A percentile compares a stretch with the other conserved stretches of the same genome.
phyloP scores from a whole-genome alignment of 305 asterid genomes.

The Coffea humblotiana region DNA sequence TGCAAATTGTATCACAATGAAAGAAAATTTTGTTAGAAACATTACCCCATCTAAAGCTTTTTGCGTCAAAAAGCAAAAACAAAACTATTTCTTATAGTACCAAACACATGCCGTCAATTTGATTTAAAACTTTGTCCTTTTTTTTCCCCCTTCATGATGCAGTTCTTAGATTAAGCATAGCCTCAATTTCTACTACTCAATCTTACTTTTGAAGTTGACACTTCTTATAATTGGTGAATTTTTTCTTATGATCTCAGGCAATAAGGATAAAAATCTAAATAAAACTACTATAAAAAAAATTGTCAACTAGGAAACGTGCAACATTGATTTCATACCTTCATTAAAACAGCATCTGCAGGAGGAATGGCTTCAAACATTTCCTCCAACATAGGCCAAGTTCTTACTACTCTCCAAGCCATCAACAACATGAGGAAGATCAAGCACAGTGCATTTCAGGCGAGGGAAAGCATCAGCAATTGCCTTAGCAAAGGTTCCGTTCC shows the following conservation, averaged over 20 bases:
- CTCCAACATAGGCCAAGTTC: constrained; percentile 30
- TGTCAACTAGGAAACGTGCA: too few species aligned
- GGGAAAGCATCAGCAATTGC: constrained; percentile 22
- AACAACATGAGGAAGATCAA: constrained; percentile 27
- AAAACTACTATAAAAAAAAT: too few species aligned
- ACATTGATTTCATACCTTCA: constrained; percentile 35
- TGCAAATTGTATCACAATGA: neutral
- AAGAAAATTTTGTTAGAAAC: neutral
- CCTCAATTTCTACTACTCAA: too few species aligned
- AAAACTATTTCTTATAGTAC: too few species aligned
- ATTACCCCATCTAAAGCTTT: neutral
- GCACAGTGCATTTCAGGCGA: constrained; percentile 13
- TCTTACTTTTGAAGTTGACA: too few species aligned
- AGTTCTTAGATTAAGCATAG: too few species aligned
- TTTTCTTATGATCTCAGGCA: too few species aligned
- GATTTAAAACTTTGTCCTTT: too few species aligned
- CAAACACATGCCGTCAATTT: too few species aligned
- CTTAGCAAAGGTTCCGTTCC: constrained; percentile 23
- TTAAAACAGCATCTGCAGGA: constrained; percentile 34
- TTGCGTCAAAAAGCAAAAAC: neutral
- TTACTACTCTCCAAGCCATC: constrained; percentile 8
- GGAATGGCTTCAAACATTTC: constrained; percentile 50
- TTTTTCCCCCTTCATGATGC: too few species aligned
- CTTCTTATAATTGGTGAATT: too few species aligned
- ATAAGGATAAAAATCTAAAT: neutral